Evolutionary conservation across 306 rosid genomes (phyloP), one percentile per base, ranked within the genome.

Genomic region (Sicyos baderoa): DNA sequence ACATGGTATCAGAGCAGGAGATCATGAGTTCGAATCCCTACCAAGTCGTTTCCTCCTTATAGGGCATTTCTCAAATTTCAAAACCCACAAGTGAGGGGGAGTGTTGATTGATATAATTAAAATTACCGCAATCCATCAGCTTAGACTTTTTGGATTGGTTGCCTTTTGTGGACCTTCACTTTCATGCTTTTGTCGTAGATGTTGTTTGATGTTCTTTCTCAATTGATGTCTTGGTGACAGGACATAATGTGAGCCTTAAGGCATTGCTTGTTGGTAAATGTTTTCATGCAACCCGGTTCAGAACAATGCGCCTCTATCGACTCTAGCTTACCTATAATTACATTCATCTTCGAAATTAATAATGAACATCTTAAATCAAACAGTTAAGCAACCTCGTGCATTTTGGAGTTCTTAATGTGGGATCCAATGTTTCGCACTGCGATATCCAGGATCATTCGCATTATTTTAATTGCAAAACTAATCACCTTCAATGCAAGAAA

Each of bases 371-470:
- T 13, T 4, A 15, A 45, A 23, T 21, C 18, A 22, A 47, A 23
- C 21, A 0, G 55, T 64, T 2, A 19, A 40, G 21, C 52, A 81
- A 89, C 99, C 91, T 83, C 92, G 4, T 5, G 96, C 94, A 93
- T 93, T 84, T 93, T 90, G 99, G 97, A 93, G 94, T 86, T 86
- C 99, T 54, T 71, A 67, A 7, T 73, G 80, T 74, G 96, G 87
- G 97, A 93, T 93, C 97, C 99, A 93, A 90, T 93, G 99, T 96
- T 74, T 88, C 97, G 90, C 97, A 27, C 96, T 70, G 70, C 49
- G 60, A 62, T 49, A 74, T 76, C 76, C 73, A 77, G 57, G 22
- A 59, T 69, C 71, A 70, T 75, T 82, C 84, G 76, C 51, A 80
- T 44, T 44, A 22, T 58, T 18, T 21, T 61, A 58, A 79, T 82